Evolutionary conservation across 2,329 filamentous ascomycete genomes (phyloP).

Genomic region (Allantophomopsis cytisporea): DNA sequence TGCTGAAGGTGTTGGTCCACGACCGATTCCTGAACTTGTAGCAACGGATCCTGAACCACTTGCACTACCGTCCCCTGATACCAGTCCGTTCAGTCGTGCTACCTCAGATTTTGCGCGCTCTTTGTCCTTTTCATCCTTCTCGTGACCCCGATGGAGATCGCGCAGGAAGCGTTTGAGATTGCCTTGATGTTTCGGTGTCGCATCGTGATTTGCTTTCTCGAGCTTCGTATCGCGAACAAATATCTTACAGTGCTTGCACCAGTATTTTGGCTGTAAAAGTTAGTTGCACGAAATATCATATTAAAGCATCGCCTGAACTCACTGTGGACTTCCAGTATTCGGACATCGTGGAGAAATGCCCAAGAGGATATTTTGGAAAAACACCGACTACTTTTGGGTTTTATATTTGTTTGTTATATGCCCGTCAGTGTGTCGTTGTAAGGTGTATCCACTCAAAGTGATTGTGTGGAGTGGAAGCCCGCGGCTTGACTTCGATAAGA

Average conservation of each 20-base stretch:
- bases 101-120: constrained; percentile 75
- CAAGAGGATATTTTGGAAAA: too few species aligned
- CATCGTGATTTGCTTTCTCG: constrained; percentile 80
- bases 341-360: constrained; percentile 45
- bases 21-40: constrained; percentile 10
- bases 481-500: too few species aligned
- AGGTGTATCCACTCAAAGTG: constrained; percentile 2
- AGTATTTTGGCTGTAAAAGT: constrained; percentile 61
- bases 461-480: background rate
- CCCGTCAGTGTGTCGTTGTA: too few species aligned
- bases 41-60: constrained; percentile 6
- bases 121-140: constrained; percentile 68
- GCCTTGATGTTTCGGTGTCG: constrained; percentile 72
- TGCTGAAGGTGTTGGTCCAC: constrained; percentile 13
- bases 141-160: constrained; percentile 74
- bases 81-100: constrained; percentile 69
- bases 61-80: constrained; percentile 27
- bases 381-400: too few species aligned
- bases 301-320: constrained; percentile 12
- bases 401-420: too few species aligned
- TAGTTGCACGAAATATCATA: background rate
- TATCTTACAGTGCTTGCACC: constrained; percentile 92
- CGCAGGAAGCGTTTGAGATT: constrained; percentile 81
- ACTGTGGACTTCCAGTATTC: constrained; percentile 97
- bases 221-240: constrained; percentile 89